phyloP scores from a whole-genome alignment of 352 stramenopile genomes.

The Halophytophthora polymorphica region DNA sequence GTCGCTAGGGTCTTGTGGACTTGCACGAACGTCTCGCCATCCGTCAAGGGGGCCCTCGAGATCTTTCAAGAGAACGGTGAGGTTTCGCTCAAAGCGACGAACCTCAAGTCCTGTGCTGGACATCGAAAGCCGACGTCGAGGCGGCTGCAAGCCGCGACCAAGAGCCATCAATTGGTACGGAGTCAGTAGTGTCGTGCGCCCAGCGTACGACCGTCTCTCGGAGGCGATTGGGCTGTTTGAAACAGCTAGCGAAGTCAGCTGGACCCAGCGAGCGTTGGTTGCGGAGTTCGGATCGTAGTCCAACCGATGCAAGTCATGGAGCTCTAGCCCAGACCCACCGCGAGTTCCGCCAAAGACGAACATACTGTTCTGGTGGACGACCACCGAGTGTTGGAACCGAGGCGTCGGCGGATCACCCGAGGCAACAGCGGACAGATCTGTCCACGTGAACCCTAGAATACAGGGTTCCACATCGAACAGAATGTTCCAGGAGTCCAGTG shows the following conservation, averaged over 20 bases:
- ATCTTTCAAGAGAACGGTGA: conserved; percentile 36
- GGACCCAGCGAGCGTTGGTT: conserved; percentile 31
- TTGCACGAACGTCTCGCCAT: conserved; percentile 23
- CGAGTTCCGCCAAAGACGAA: conserved; percentile 64
- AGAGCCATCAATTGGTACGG: conserved; percentile 47
- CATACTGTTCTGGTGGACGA: conserved; percentile 58
- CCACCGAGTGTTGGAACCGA: conserved; percentile 56
- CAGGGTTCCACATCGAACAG: conserved; percentile 51
- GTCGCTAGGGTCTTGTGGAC: neutral
- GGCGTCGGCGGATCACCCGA: conserved; percentile 38
- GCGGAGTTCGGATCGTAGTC: conserved; percentile 40
- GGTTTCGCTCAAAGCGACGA: conserved; percentile 24
- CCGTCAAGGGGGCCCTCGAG: conserved; percentile 39
- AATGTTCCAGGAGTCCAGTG: conserved; percentile 51
- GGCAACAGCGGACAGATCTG: conserved; percentile 24
- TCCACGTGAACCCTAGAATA: conserved; percentile 55
- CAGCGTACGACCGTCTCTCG: conserved; percentile 26
- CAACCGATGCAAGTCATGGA: conserved; percentile 60
- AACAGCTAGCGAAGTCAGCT: conserved; percentile 27
- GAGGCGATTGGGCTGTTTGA: conserved; percentile 20
- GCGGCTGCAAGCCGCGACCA: conserved; percentile 22
- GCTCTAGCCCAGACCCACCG: conserved; percentile 19
- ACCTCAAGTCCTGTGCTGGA: conserved; percentile 12
- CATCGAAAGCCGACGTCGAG: conserved; percentile 21
- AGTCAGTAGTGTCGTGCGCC: conserved; percentile 39